Percentiles rank a stretch among this genome's conserved stretches.
phyloP scores from a whole-genome alignment of 2,329 filamentous ascomycete genomes.

The Fusarium torreyae region DNA sequence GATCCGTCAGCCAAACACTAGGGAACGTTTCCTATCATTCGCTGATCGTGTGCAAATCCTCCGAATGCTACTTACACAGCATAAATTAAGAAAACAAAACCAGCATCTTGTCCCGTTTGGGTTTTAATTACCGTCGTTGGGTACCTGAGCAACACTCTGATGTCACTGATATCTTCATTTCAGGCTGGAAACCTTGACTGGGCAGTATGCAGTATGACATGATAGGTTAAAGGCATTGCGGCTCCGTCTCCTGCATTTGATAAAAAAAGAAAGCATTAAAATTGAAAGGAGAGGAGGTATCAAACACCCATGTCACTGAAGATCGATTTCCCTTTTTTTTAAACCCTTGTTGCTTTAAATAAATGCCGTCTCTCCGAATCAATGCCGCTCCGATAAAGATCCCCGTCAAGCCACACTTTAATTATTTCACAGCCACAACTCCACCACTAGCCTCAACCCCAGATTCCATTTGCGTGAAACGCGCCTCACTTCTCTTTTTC shows the following conservation, averaged over 20 bases:
- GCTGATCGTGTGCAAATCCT: constrained; percentile 17
- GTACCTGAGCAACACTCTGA: constrained; percentile 14
- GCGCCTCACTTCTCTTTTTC: constrained; percentile 36
- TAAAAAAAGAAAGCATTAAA: neutral
- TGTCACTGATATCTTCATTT: constrained; percentile 17
- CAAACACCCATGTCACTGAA: neutral
- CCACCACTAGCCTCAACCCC: constrained; percentile 43
- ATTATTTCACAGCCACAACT: constrained; percentile 38
- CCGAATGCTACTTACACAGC: constrained; percentile 22
- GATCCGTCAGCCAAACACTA: constrained; percentile 18
- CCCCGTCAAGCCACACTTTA: constrained; percentile 25
- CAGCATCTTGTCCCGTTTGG: constrained; percentile 9
- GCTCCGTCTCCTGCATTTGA: neutral
- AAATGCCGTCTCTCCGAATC: no score
- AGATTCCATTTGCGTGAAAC: constrained; percentile 43
- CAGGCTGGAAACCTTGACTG: neutral
- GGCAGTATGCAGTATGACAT: neutral
- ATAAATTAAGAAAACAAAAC: constrained; percentile 12
- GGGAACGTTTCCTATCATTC: constrained; percentile 12
- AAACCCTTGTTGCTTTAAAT: constrained; percentile 5
- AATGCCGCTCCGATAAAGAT: no score
- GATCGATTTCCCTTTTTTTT: neutral
- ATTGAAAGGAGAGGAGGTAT: neutral
- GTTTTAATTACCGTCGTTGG: constrained; percentile 9
- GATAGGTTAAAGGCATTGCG: neutral